Evolutionary conservation across 129 eudicot species (phyloP).

Genomic region (carrot (Daucus carota)): DH1_v3.0 NC_030383.2:44614001-44614500

Average conservation of each 20-base stretch:
- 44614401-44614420: constrained; percentile 53
- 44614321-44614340: constrained; percentile 73
- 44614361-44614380: constrained; percentile 62
- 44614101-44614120: constrained; percentile 87
- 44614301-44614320: constrained; percentile 88
- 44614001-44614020: constrained; percentile 84
- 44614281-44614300: constrained; percentile 42
- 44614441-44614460: constrained; percentile 67
- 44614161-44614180: constrained; percentile 69
- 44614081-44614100: constrained; percentile 83
- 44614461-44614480: constrained; percentile 33
- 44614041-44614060: constrained; percentile 59
- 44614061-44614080: constrained; percentile 47
- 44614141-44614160: constrained; percentile 52
- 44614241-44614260: constrained; percentile 61
- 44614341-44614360: constrained; percentile 65
- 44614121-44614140: constrained; percentile 81
- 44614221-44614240: constrained; percentile 51
- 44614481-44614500: constrained; percentile 14
- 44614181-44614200: constrained; percentile 52
- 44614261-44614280: constrained; percentile 88
- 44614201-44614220: constrained; percentile 45
- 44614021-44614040: constrained; percentile 90
- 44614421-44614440: constrained; percentile 57
- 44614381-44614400: constrained; percentile 66